Base-by-base conservation (phyloP, 2,329 filamentous ascomycete species). In the Xylariales sp. region DNA sequence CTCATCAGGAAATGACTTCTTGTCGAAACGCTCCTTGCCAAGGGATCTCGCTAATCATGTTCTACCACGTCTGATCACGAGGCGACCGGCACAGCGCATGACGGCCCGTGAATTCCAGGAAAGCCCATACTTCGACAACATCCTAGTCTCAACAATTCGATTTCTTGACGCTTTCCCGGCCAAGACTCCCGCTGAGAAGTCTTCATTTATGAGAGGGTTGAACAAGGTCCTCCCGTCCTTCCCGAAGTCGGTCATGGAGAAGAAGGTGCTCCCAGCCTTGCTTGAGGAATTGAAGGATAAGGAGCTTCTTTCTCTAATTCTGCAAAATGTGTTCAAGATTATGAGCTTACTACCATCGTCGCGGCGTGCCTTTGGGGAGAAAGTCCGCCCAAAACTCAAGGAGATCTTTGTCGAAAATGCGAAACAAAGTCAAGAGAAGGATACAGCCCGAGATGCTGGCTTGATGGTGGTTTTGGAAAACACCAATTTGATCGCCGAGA, bases 71-170 rank as follows among this genome's bases (percentile, higher is more conserved):
- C 86, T 99, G 52, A 94, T 99, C 65, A 96, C 95, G 0, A 87
- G 96, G 70, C 86, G 94, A 63, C 93, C 96, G 2, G 93, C 94
- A 3, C 93, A 97, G 77, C 89, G 96, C 52, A 87, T 98, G 83
- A 94, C 90, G 32, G 94, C 95, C 4, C 89, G 88, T 62, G 95
- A 97, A 74, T 98, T 99, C 73, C 96, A 99, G 77, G 89, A 97
- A 79, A 97, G 94, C 75, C 90, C 93, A 72, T 99, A 97, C 78
- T 99, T 99, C 78, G 94, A 99, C 80, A 99, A 98, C 75, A 93
- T 98, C 53, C 85, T 99, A 4, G 93, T 99, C 28, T 97, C 94
- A 0, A 97, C 96, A 0, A 97, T 99, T 69, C 92, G 96, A 12
- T 99, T 99, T 76, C 83, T 99, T 32, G 96, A 99, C 74, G 88